Evolutionary conservation across 2,329 filamentous ascomycete genomes (phyloP).

Genomic region (Neurospora sp.): DNA sequence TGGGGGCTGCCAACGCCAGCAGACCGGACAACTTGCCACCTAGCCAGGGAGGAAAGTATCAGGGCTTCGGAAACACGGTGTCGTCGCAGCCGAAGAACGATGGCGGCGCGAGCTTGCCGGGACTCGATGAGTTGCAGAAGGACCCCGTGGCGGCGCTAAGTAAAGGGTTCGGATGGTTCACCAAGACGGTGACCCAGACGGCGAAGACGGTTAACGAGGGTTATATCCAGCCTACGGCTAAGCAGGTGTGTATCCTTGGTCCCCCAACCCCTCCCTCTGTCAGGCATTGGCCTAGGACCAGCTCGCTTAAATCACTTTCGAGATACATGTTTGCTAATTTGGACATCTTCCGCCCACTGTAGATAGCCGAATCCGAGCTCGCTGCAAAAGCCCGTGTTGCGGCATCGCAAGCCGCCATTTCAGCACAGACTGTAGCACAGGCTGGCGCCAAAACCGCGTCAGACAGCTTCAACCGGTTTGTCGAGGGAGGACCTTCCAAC

Average conservation of each 20-base stretch:
- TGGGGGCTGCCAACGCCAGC: conserved; percentile 74
- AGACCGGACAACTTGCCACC: conserved; percentile 69
- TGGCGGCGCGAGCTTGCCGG: conserved; percentile 39
- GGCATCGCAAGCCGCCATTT: conserved; percentile 56
- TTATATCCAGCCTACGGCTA: conserved; percentile 87
- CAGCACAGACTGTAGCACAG: conserved; percentile 46
- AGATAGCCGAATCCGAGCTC: conserved; percentile 75
- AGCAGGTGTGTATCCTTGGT: conserved; percentile 51
- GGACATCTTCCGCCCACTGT: conserved; percentile 6
- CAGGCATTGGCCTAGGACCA: background rate
- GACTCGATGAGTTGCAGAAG: conserved; percentile 79
- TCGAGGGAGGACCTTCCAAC: conserved; percentile 62
- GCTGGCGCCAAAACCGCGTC: conserved; percentile 65
- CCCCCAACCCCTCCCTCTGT: background rate
- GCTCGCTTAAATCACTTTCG: background rate
- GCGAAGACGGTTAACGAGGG: conserved; percentile 86
- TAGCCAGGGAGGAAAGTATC: conserved; percentile 85
- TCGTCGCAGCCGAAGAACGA: conserved; percentile 32
- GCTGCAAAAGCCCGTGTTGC: conserved; percentile 55
- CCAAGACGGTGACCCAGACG: conserved; percentile 76
- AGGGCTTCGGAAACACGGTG: conserved; percentile 77
- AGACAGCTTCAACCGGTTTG: conserved; percentile 75
- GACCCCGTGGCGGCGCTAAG: conserved; percentile 82
- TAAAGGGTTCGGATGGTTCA: conserved; percentile 93
- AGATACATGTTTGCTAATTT: conserved; percentile 1